These are phyloP conservation scores for Candida maltosa DNA, from an alignment of 805 yeast genomes.

Conservation along the genomic window DNA sequence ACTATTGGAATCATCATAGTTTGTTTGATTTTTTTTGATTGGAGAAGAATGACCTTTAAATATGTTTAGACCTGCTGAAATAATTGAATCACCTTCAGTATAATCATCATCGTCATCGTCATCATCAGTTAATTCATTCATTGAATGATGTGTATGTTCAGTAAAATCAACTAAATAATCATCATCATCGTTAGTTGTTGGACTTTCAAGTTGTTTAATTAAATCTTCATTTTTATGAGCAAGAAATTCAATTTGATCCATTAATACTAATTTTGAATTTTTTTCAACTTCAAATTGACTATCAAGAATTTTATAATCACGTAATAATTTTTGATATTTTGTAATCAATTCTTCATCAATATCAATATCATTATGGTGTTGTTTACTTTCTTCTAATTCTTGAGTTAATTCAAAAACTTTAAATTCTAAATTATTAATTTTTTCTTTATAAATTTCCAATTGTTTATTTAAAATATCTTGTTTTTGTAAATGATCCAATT, in stretches of 20 bases:
- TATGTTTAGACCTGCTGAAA: neutral
- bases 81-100: neutral
- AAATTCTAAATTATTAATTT: constrained; percentile 29
- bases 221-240: constrained; percentile 28
- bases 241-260: constrained; percentile 52
- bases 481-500: constrained; percentile 25
- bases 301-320: constrained; percentile 39
- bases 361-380: constrained; percentile 3
- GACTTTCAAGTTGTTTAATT: neutral
- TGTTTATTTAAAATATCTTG: constrained; percentile 28
- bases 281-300: constrained; percentile 52
- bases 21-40: constrained; percentile 9
- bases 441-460: constrained; percentile 27
- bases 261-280: constrained; percentile 48
- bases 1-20: constrained; percentile 11
- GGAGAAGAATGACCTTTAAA: constrained; percentile 17
- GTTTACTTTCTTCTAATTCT: constrained; percentile 2
- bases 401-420: constrained; percentile 14
- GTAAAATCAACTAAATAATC: constrained; percentile 8
- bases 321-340: constrained; percentile 27
- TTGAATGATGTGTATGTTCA: constrained; percentile 15
- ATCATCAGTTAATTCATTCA: constrained; percentile 19
- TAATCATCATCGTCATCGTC: constrained; percentile 12
- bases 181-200: neutral
- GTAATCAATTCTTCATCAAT: constrained; percentile 16